Conservation (phyloP, 768 basidiomycete genomes). For the Pleurotus pulmonarius region DNA sequence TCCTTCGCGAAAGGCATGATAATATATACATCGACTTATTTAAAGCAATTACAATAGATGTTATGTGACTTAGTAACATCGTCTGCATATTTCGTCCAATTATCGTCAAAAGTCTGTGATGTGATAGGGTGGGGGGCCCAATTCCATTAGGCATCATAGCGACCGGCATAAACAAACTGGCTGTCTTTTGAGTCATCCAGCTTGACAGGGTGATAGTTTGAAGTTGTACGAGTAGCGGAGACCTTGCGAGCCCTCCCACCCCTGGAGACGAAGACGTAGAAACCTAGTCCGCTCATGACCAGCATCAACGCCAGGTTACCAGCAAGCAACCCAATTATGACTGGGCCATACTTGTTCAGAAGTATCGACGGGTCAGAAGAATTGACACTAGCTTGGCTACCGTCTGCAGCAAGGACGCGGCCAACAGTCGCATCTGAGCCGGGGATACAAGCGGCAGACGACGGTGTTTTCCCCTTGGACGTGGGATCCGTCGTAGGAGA, state of each 20-base stretch:
- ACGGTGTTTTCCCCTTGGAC: not conserved
- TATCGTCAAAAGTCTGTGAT: too few relatives aligned
- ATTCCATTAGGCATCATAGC: not conserved
- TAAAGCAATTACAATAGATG: too few relatives aligned
- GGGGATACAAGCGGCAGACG: not conserved
- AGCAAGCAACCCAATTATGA: not conserved
- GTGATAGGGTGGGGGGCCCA: too few relatives aligned
- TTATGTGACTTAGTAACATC: too few relatives aligned
- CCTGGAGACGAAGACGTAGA: not conserved
- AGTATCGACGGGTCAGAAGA: not conserved
- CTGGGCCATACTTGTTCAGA: not conserved
- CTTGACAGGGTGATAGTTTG: constrained; percentile 1
- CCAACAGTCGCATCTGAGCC: not conserved
- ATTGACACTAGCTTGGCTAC: not conserved
- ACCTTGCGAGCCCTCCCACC: constrained; percentile 1
- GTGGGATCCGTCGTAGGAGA: not conserved
- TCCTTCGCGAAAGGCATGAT: too few relatives aligned
- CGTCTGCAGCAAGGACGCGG: not conserved
- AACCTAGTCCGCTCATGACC: not conserved
- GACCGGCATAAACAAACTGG: not conserved
- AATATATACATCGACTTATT: too few relatives aligned
- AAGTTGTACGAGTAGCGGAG: not conserved
- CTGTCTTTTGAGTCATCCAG: constrained; percentile 2
- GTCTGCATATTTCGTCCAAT: too few relatives aligned
- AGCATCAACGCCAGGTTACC: constrained; percentile 1